Percentiles rank a stretch among this genome's conserved stretches.
Conservation (phyloP, 2,329 filamentous ascomycete genomes). For the Penicillium sclerotiorum region DNA sequence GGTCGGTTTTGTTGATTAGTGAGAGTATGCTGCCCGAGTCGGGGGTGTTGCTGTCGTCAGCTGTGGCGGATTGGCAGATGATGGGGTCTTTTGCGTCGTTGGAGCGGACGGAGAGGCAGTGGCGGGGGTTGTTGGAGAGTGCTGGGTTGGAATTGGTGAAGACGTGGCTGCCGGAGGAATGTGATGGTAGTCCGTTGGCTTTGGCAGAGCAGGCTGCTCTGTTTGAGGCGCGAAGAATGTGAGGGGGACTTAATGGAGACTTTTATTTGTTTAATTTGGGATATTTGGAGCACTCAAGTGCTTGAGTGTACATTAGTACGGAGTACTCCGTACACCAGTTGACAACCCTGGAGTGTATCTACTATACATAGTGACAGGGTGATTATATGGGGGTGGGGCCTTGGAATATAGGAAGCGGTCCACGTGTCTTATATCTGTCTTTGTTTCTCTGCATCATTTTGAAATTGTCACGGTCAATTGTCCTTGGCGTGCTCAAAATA, state of each 20-base stretch:
- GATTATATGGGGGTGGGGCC: too few species aligned
- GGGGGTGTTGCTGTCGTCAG: slow-evolving; percentile 8
- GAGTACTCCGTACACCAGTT: too few species aligned
- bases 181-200: slow-evolving; percentile 1
- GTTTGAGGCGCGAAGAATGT: slow-evolving; percentile 11
- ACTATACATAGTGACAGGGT: too few species aligned
- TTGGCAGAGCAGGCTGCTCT: slow-evolving; percentile 15
- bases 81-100: slow-evolving; percentile 16
- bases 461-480: too few species aligned
- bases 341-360: too few species aligned
- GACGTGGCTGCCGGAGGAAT: slow-evolving; percentile 12
- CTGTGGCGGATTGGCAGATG: slow-evolving; percentile 15
- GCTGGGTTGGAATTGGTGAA: slow-evolving; percentile 9
- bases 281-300: too few species aligned
- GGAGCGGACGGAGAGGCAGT: slow-evolving; percentile 14
- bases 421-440: too few species aligned
- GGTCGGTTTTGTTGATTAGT: slow-evolving; percentile 13
- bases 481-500: too few species aligned
- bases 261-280: too few species aligned
- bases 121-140: slow-evolving; percentile 6
- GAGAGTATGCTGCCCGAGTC: slow-evolving; percentile 13
- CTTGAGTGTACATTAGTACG: background rate
- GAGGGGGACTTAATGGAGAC: background rate
- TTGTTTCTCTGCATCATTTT: too few species aligned
- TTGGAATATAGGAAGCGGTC: too few species aligned